Conservation (phyloP, 371 early-diverging fungal species). For the Mortierella sp. region DNA sequence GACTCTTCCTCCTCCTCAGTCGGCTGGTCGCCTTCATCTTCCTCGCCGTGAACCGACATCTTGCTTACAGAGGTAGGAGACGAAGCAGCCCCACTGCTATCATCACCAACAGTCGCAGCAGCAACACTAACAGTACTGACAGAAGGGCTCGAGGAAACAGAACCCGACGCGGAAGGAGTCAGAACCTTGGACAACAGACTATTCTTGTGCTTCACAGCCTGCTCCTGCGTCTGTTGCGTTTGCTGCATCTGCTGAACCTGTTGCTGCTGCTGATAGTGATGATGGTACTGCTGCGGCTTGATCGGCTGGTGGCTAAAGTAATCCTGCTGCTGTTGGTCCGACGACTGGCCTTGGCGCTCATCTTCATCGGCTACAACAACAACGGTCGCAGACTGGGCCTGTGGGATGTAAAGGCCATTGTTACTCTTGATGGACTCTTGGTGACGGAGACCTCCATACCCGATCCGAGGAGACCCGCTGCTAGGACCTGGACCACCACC, state of each 20-base stretch:
- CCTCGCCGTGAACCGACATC: background rate
- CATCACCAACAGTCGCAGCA: background rate
- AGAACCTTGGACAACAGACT: slow-evolving; percentile 25
- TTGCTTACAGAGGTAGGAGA: background rate
- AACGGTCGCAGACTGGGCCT: background rate
- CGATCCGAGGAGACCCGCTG: slow-evolving; percentile 21
- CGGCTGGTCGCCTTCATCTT: background rate
- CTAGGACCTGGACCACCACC: background rate
- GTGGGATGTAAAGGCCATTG: slow-evolving; percentile 13
- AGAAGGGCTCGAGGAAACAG: background rate
- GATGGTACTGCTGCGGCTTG: slow-evolving; percentile 9
- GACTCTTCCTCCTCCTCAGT: background rate
- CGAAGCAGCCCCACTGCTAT: background rate
- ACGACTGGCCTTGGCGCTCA: background rate
- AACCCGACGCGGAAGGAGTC: background rate
- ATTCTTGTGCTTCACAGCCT: slow-evolving; percentile 17
- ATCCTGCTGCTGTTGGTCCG: slow-evolving; percentile 6
- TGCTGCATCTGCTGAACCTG: slow-evolving; percentile 13
- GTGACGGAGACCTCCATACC: background rate
- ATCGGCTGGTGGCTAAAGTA: slow-evolving; percentile 33
- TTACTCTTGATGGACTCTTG: slow-evolving; percentile 13
- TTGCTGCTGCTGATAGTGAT: slow-evolving; percentile 17
- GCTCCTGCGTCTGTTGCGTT: slow-evolving; percentile 2
- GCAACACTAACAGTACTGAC: background rate
- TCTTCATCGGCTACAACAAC: background rate